Evolutionary conservation across 2,329 filamentous ascomycete genomes (phyloP).

Genomic region (Didymella arachidicola): DNA sequence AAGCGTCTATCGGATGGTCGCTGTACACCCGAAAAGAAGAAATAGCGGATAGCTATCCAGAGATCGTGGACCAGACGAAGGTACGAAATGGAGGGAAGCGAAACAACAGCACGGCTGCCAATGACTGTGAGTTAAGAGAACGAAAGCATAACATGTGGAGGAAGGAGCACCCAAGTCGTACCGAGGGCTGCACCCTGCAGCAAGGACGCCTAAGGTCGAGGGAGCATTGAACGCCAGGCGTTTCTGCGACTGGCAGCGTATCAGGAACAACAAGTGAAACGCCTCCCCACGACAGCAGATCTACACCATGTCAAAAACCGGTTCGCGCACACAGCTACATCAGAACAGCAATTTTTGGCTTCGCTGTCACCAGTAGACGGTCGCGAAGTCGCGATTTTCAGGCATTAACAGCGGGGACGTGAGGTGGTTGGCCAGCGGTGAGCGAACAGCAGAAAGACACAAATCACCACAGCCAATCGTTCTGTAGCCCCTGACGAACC

Average conservation of each 20-base stretch:
- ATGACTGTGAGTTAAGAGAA: constrained; percentile 41
- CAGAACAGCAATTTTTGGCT: constrained; percentile 8
- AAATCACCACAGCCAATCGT: constrained; percentile 37
- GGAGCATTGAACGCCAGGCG: constrained; percentile 47
- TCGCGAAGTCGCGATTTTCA: constrained; percentile 7
- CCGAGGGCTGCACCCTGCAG: constrained; percentile 37
- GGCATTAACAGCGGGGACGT: constrained; percentile 7
- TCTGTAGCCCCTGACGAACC: constrained; percentile 17
- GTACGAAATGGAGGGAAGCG: constrained; percentile 40
- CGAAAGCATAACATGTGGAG: constrained; percentile 35
- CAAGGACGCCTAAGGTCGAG: constrained; percentile 38
- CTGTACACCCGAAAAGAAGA: constrained; percentile 13
- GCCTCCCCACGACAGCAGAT: constrained; percentile 23
- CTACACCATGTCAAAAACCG: constrained; percentile 26
- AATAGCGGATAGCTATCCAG: constrained; percentile 30
- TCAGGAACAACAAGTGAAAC: constrained; percentile 43
- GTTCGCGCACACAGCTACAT: constrained; percentile 28
- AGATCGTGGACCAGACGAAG: constrained; percentile 44
- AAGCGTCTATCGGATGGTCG: constrained; percentile 10
- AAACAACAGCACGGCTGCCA: constrained; percentile 51
- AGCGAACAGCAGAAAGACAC: constrained; percentile 6
- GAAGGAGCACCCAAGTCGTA: constrained; percentile 38
- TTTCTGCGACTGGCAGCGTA: constrained; percentile 43
- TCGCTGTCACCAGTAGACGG: constrained; percentile 20
- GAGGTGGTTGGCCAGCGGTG: constrained; percentile 33